phyloP scores from a whole-genome alignment of 225 moss, liverwort and hornwort species.

The Asterella californica region DNA sequence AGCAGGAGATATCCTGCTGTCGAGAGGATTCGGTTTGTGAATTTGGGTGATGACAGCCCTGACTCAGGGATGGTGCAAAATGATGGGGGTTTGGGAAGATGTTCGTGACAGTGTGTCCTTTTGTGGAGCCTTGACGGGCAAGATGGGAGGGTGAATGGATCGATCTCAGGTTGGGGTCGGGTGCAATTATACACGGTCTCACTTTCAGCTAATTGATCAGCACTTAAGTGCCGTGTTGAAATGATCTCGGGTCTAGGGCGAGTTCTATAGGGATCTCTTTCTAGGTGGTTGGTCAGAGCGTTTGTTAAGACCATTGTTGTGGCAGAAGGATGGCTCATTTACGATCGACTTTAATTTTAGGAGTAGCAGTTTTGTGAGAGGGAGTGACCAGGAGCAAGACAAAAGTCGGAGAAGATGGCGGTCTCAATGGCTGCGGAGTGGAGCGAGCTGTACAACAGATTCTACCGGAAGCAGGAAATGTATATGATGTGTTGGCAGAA shows the following conservation, averaged over 20 bases:
- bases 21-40: not conserved
- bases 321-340: not conserved
- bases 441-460: conserved; percentile 72
- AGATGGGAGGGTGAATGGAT: not conserved
- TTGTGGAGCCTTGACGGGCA: not conserved
- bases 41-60: not conserved
- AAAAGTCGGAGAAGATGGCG: conserved; percentile 47
- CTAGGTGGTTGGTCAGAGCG: not conserved
- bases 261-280: not conserved
- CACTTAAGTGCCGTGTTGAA: not conserved
- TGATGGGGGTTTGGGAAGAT: not conserved
- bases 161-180: not conserved
- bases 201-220: not conserved
- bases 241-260: not conserved
- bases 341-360: not conserved
- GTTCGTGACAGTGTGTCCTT: not conserved
- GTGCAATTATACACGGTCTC: not conserved
- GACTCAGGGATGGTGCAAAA: not conserved
- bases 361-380: not conserved
- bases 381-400: not conserved
- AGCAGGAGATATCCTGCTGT: not conserved
- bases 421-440: conserved; percentile 85
- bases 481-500: conserved; percentile 90
- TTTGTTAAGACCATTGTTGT: not conserved
- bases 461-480: conserved; percentile 93